Percentiles rank a stretch among this genome's conserved stretches.
Evolutionary conservation across 129 eudicot genomes (phyloP).

Genomic region (sunflower (Helianthus annuus)): DNA sequence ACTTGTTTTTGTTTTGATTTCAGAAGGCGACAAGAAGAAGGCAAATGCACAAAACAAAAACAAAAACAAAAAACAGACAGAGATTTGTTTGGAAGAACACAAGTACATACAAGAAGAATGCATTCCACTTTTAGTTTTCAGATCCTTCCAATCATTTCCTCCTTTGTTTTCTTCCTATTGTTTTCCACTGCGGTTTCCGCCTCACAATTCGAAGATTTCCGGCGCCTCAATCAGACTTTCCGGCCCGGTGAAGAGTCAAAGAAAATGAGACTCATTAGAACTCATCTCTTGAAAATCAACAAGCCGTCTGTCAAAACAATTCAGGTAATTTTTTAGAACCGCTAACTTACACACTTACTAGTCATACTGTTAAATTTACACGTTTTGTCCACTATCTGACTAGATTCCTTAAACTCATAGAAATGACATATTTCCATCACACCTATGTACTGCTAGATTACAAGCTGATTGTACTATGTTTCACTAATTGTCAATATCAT

Average conservation of each 20-base stretch:
- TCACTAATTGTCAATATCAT: not conserved
- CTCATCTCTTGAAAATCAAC: constrained; percentile 75
- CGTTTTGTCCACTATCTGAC: too few relatives aligned
- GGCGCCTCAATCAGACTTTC: constrained; percentile 42
- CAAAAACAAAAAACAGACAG: constrained; percentile 12
- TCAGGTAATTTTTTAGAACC: constrained; percentile 38
- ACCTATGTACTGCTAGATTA: too few relatives aligned
- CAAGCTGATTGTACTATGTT: not conserved
- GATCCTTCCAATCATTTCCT: constrained; percentile 63
- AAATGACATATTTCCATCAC: too few relatives aligned
- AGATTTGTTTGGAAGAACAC: constrained; percentile 30
- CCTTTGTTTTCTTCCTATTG: constrained; percentile 58
- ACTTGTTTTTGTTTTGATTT: constrained; percentile 31
- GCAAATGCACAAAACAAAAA: constrained; percentile 42
- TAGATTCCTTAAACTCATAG: too few relatives aligned
- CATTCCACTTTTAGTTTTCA: constrained; percentile 40
- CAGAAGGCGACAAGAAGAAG: constrained; percentile 53
- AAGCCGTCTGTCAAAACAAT: constrained; percentile 80
- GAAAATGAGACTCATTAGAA: constrained; percentile 63
- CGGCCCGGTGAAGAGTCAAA: constrained; percentile 52
- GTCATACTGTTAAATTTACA: too few relatives aligned
- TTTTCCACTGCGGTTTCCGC: constrained; percentile 40
- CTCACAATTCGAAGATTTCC: constrained; percentile 25
- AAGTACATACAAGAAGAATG: constrained; percentile 41
- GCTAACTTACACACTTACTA: not conserved